phyloP scores from a whole-genome alignment of 345 rosid genomes.

The Eutrema yunnanense region DNA sequence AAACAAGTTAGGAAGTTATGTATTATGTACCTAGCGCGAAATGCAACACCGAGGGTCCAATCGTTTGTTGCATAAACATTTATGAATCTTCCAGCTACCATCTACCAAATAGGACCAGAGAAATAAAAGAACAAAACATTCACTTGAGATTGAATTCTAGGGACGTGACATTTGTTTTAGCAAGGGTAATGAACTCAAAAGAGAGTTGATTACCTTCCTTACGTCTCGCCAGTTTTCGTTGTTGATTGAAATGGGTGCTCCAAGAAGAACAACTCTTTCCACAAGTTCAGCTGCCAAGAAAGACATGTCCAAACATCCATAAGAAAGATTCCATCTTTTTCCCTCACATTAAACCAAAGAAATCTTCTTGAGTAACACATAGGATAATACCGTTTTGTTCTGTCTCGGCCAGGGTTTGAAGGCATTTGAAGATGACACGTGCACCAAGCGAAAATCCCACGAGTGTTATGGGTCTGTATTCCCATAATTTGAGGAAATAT shows the following conservation, averaged over 20 bases:
- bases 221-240: conserved; percentile 85
- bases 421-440: conserved; percentile 86
- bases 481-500: conserved; percentile 27
- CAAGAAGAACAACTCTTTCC: conserved; percentile 90
- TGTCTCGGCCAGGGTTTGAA: conserved; percentile 72
- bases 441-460: conserved; percentile 95
- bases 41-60: conserved; percentile 94
- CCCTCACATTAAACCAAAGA: not conserved
- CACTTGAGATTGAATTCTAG: not conserved
- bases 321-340: not conserved
- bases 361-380: not conserved
- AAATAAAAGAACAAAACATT: not conserved
- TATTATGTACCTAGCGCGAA: conserved; percentile 77
- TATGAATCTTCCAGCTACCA: conserved; percentile 96
- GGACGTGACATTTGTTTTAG: not conserved
- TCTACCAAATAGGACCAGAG: conserved; percentile 35
- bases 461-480: conserved; percentile 88
- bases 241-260: conserved; percentile 78
- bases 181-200: not conserved
- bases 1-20: not conserved
- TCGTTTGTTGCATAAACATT: conserved; percentile 84
- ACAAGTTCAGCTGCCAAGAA: conserved; percentile 68
- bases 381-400: conserved; percentile 55
- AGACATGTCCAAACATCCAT: not conserved
- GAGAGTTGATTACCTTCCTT: conserved; percentile 54